Percentiles rank a stretch among this genome's conserved stretches.
Conservation (phyloP, 805 yeast genomes). For the Pichia thaimueangensis region DNA sequence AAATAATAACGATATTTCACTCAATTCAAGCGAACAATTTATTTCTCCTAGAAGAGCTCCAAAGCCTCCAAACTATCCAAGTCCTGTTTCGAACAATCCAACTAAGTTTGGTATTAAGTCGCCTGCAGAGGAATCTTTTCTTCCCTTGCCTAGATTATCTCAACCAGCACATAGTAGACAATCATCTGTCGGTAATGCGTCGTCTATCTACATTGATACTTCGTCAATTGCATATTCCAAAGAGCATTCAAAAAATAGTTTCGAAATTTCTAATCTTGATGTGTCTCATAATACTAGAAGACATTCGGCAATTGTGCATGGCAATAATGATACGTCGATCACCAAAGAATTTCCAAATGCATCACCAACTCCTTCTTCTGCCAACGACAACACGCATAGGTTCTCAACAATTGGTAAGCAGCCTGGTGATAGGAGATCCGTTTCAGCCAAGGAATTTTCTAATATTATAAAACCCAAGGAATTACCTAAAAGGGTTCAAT, state of each 20-base stretch:
- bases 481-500: slow-evolving; percentile 36
- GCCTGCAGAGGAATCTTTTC: slow-evolving; percentile 7
- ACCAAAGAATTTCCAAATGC: background rate
- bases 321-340: background rate
- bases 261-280: slow-evolving; percentile 7
- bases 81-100: slow-evolving; percentile 22
- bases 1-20: too few species aligned
- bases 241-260: slow-evolving; percentile 5
- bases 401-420: background rate
- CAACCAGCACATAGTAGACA: slow-evolving; percentile 21
- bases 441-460: slow-evolving; percentile 40
- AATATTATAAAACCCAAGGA: slow-evolving; percentile 13
- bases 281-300: slow-evolving; percentile 11
- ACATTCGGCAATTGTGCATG: slow-evolving; percentile 8
- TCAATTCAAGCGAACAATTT: slow-evolving; percentile 29
- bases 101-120: slow-evolving; percentile 23
- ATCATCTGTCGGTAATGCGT: slow-evolving; percentile 22
- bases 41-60: slow-evolving; percentile 72
- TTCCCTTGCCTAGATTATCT: background rate
- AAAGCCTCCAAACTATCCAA: slow-evolving; percentile 45
- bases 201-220: slow-evolving; percentile 39
- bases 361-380: background rate
- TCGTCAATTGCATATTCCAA: slow-evolving; percentile 8
- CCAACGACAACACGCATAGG: background rate
- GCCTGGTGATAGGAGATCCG: slow-evolving; percentile 40